Percentiles rank a stretch among this genome's conserved stretches.
phyloP scores from a whole-genome alignment of 805 yeast species.

The Teunomyces atbi region DNA sequence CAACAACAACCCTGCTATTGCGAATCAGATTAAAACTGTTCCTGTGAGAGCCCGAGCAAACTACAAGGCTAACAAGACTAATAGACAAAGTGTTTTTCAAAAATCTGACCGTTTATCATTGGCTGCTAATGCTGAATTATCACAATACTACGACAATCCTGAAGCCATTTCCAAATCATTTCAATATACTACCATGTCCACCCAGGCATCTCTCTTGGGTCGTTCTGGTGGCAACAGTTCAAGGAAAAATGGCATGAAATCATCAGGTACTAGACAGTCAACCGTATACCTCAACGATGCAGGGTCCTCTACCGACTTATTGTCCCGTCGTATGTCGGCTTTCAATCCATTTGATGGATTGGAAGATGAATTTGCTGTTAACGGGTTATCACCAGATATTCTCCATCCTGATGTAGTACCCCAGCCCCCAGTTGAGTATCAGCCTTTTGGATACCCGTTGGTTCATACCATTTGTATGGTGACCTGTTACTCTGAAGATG shows the following conservation, averaged over 20 bases:
- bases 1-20: slow-evolving; percentile 42
- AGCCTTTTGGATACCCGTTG: slow-evolving; percentile 84
- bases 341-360: slow-evolving; percentile 33
- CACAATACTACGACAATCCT: slow-evolving; percentile 36
- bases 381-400: slow-evolving; percentile 54
- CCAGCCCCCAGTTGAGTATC: slow-evolving; percentile 86
- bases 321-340: slow-evolving; percentile 26
- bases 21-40: slow-evolving; percentile 48
- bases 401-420: slow-evolving; percentile 79
- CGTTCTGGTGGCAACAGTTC: slow-evolving; percentile 9
- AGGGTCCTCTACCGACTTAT: slow-evolving; percentile 34
- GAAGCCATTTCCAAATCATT: slow-evolving; percentile 37
- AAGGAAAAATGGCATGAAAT: slow-evolving; percentile 12
- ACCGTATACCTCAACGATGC: slow-evolving; percentile 29
- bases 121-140: slow-evolving; percentile 37
- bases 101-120: slow-evolving; percentile 31
- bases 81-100: slow-evolving; percentile 43
- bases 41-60: slow-evolving; percentile 54
- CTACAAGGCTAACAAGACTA: slow-evolving; percentile 33
- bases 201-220: slow-evolving; percentile 50
- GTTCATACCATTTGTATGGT: slow-evolving; percentile 48
- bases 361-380: slow-evolving; percentile 35
- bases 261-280: slow-evolving; percentile 25
- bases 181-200: slow-evolving; percentile 60
- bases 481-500: slow-evolving; percentile 95